Conservation (phyloP, 2,329 filamentous ascomycete species). For the Pseudogymnoascus sp. region DNA sequence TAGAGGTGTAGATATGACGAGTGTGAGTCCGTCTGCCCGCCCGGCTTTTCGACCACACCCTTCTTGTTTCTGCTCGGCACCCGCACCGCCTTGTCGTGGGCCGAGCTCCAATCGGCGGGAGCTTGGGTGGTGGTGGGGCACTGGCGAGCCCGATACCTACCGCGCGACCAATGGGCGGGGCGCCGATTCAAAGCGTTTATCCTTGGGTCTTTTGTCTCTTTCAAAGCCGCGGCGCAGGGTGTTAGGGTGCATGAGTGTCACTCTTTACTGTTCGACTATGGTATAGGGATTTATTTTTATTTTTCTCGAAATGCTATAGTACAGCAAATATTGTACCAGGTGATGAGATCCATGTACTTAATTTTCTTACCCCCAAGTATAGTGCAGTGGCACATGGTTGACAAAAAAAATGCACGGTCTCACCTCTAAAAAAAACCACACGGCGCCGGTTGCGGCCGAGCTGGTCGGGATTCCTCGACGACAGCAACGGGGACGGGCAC, state of each 20-base stretch:
- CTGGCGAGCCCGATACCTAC: background rate
- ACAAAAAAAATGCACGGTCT: background rate
- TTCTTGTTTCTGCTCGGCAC: too few species aligned
- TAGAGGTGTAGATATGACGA: too few species aligned
- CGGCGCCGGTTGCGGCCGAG: conserved; percentile 2
- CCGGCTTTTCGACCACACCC: background rate
- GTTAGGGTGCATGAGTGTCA: too few species aligned
- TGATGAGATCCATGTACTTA: too few species aligned
- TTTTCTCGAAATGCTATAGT: too few species aligned
- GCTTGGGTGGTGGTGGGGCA: background rate
- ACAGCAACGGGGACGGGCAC: background rate
- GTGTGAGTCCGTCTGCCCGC: background rate
- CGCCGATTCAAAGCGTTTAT: conserved; percentile 2
- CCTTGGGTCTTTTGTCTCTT: too few species aligned
- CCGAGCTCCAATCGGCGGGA: conserved; percentile 3
- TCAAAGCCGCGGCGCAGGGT: too few species aligned
- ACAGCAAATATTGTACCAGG: background rate
- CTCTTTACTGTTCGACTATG: too few species aligned
- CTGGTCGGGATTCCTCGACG: background rate
- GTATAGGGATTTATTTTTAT: too few species aligned
- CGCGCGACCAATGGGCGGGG: background rate
- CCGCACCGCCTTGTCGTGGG: background rate
- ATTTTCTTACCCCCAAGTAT: too few species aligned
- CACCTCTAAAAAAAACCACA: background rate
- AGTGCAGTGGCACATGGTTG: background rate